Percentiles rank a stretch among this genome's conserved stretches.
Evolutionary conservation across 208 protist species (phyloP).

Genomic region (Entamoeba nuttalli): DNA sequence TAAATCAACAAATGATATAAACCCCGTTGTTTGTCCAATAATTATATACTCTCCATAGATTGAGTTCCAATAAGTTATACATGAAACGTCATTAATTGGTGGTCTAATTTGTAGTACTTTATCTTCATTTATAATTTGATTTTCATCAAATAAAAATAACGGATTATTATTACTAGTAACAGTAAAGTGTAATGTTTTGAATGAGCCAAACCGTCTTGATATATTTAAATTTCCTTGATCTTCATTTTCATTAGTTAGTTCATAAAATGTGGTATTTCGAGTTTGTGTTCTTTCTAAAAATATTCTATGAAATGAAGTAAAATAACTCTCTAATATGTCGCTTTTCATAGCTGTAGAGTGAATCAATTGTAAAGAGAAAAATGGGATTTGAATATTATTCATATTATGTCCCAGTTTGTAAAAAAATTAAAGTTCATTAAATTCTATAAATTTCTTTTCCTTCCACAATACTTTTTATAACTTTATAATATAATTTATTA

Average conservation of each 20-base stretch:
- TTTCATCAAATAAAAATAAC: not conserved
- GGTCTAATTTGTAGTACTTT: not conserved
- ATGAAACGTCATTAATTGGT: not conserved
- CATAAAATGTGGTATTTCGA: not conserved
- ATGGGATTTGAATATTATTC: not conserved
- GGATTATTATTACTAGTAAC: not conserved
- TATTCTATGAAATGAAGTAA: not conserved
- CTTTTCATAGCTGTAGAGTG: not conserved
- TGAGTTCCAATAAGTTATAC: not conserved
- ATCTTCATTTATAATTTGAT: not conserved
- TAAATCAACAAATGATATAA: not conserved
- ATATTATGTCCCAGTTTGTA: too few relatives aligned
- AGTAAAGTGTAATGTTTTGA: not conserved
- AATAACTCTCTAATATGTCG: not conserved
- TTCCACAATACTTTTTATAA: too few relatives aligned
- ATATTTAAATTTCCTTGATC: not conserved
- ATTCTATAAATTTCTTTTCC: too few relatives aligned
- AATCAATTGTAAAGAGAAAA: not conserved
- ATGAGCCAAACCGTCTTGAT: not conserved
- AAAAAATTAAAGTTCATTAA: too few relatives aligned
- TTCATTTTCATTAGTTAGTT: not conserved
- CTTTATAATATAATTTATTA: too few relatives aligned
- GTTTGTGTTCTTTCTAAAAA: not conserved
- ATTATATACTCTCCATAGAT: not conserved
- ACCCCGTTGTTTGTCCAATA: not conserved